Evolutionary conservation across 176 grass and related monocot species (phyloP), one percentile per base, ranked within the genome.

Genomic region (Aegilops bicornis): DNA sequence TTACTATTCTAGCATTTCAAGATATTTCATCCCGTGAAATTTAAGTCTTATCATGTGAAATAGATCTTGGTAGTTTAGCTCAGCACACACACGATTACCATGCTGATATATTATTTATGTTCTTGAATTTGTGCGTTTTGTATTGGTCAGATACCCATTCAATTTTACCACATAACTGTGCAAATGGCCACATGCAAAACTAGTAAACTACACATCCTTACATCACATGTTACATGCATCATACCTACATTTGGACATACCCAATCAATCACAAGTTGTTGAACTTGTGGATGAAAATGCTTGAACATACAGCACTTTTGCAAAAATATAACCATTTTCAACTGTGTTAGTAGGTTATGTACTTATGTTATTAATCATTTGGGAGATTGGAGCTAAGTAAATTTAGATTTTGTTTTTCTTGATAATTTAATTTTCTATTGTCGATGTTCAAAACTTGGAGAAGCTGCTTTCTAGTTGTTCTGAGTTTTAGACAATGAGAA

Each of bases 31-130:
- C 20, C 13, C 5, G 20, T 73, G 75, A 64, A 71, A 81, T 66
- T 40, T 37, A 39, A 35, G 22, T 22, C 31, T 68, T 79, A 58
- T 65, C 39, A 72, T 90, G 52, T 72, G 79, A 83, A 83, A 83
- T 29, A 43, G 24, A 70, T 88, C 10, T 73, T 73, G 60, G 16
- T 16, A 84, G 17, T 77, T 79, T 17, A 76, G 20, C 80, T 83
- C 73, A 76, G 24, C 36, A 43, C 24, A 67, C 5, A 20, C 45
- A 52, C 40, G 25, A 52, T 42, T 77, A 17, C 73, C 43, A 68
- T 62, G 83, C 27, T 66, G 27, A 50, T 76, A 69, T 79, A 50
- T 43, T 64, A 30, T 54, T 83, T 60, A 62, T 76, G 60, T 82
- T 76, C 70, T 73, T 48, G 27, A 83, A 30, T 64, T 82, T 75